These are phyloP conservation scores for Pseudocercospora eumusae DNA, from an alignment of 2,329 filamentous ascomycete species.

Conservation along the genomic window DNA sequence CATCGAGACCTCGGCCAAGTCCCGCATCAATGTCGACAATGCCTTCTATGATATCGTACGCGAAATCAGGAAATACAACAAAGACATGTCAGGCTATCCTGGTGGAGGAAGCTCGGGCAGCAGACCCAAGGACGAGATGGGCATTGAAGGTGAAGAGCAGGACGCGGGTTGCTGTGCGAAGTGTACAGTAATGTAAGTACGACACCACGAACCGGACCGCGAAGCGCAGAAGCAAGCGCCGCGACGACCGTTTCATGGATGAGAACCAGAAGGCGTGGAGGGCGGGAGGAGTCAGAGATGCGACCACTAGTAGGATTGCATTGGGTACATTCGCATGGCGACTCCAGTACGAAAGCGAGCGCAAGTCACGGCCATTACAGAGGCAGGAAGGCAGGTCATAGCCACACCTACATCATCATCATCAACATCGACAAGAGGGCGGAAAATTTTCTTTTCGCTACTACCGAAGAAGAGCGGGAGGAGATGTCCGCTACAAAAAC, in stretches of 20 bases:
- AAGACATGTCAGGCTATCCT: constrained; percentile 89
- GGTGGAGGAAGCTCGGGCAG: constrained; percentile 55
- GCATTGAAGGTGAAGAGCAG: constrained; percentile 70
- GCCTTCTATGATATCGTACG: constrained; percentile 98
- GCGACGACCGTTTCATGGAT: background rate
- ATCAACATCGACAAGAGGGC: background rate
- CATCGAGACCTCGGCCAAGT: constrained; percentile 98
- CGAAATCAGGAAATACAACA: constrained; percentile 97
- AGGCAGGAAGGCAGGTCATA: constrained; percentile 3
- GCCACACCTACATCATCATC: background rate
- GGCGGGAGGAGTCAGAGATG: constrained; percentile 1
- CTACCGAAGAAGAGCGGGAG: background rate
- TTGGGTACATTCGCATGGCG: constrained; percentile 17
- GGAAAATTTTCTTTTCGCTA: background rate
- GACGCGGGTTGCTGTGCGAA: constrained; percentile 75
- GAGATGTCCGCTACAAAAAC: background rate
- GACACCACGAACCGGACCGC: constrained; percentile 10
- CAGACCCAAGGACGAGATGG: constrained; percentile 65
- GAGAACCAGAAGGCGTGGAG: constrained; percentile 1
- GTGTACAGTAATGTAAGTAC: constrained; percentile 79
- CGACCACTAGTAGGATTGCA: constrained; percentile 14
- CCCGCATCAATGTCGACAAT: constrained; percentile 96
- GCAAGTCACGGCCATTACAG: constrained; percentile 10
- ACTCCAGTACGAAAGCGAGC: constrained; percentile 12
- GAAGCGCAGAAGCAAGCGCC: constrained; percentile 5